Evolutionary conservation across 2,329 filamentous ascomycete species (phyloP), one percentile per base, ranked within the genome.

Genomic region (Botrytis fabae): DNA sequence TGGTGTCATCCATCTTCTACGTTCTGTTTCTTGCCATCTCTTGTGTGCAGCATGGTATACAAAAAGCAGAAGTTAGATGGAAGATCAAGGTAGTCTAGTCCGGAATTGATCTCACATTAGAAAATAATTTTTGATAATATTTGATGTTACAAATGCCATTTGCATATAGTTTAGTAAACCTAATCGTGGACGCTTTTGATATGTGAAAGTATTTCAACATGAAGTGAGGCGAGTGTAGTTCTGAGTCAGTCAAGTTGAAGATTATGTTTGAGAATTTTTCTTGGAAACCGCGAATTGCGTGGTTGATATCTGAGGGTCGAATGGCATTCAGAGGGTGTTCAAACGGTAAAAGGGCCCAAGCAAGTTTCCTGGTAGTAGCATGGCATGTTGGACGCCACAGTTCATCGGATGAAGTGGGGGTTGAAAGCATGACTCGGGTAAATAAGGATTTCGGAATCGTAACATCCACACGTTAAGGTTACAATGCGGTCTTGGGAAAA

Each of bases 51-150:
- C 44, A 69, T 72, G 70, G 70, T 72, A 48, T 60, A 60, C 40
- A 62, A 80, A 80, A 80, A 80, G 79, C 77, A 78, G 77, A 75
- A 77, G 76, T 76, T 80, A 80, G 79, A 80, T 79, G 79, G 76
- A 80, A 77, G 78, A 77, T 80, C 74, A 79, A 77, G 79, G 77
- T 81, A 81, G 80, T 79, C 76, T 81, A 80, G 79, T 78, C 79
- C 73, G 75, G 77, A 81, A 81, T 81, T 76, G 78, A 81, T 80
- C 79, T 80, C 77, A 79, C 78, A 78, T 80, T 81, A 80, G 78
- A 79, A 80, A 79, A 78, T 72, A 57, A 69, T 72, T 59, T 68
- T 72, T 66, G 70, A 44, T 72, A 64, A 71, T 65, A 71, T 48
- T 40, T 71, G 44, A 51, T 54, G 32, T 54, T 70, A 46, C 54